These are phyloP conservation scores for Microcera coccophila DNA, from an alignment of 2,329 filamentous ascomycete genomes.

Conservation along the genomic window DNA sequence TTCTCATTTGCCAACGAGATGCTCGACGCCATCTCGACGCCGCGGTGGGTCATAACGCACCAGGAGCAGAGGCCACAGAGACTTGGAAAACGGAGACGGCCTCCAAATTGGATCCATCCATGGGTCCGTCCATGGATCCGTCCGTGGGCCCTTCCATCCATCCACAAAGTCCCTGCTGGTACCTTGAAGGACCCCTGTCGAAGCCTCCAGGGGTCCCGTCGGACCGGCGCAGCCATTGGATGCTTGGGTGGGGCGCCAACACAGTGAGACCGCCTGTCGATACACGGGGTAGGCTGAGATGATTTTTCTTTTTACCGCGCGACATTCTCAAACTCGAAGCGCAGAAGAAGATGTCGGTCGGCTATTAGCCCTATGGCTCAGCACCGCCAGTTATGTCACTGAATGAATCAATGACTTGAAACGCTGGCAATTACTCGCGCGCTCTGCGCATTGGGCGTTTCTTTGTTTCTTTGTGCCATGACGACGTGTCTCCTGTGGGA, in stretches of 20 bases:
- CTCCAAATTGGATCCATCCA: too few relatives aligned
- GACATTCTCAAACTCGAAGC: neutral
- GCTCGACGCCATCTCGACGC: neutral
- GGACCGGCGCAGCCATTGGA: slow-evolving; percentile 11
- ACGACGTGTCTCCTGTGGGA: too few relatives aligned
- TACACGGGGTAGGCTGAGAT: slow-evolving; percentile 10
- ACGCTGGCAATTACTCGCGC: neutral
- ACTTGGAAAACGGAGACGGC: neutral
- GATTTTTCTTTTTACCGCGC: neutral
- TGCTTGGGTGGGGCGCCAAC: slow-evolving; percentile 10
- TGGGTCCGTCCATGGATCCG: too few relatives aligned
- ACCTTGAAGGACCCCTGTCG: neutral
- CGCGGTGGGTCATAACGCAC: neutral
- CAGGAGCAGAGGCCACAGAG: neutral
- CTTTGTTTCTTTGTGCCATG: too few relatives aligned
- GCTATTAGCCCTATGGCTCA: neutral
- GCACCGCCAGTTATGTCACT: neutral
- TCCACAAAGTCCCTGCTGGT: neutral
- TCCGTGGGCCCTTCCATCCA: too few relatives aligned
- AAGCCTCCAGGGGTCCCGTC: neutral
- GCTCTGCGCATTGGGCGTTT: too few relatives aligned
- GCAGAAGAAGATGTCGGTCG: too few relatives aligned
- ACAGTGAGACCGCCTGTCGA: slow-evolving; percentile 10
- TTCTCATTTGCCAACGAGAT: neutral
- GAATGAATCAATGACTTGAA: neutral